Evolutionary conservation across 2,329 filamentous ascomycete species (phyloP).

Genomic region (Nemania diffusa): DNA sequence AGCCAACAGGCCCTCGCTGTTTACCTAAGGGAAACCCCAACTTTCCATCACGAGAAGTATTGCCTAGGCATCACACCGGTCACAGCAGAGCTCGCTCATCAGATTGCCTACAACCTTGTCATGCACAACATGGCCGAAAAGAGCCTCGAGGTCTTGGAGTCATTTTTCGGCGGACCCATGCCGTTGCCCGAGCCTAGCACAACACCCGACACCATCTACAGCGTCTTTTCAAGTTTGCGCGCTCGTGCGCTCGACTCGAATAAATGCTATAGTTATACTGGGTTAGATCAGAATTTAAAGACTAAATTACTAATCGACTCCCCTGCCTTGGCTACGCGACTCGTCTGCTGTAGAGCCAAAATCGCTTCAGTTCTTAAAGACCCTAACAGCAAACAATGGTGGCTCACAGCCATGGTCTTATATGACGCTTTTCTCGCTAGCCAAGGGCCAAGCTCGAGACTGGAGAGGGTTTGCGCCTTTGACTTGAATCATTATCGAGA

Average conservation of each 20-base stretch:
- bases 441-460: background rate
- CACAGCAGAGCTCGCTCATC: constrained; percentile 25
- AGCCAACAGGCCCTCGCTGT: constrained; percentile 23
- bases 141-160: constrained; percentile 23
- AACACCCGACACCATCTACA: constrained; percentile 23
- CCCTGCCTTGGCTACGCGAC: constrained; percentile 15
- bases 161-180: constrained; percentile 32
- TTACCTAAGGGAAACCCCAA: constrained; percentile 9
- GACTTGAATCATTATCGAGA: constrained; percentile 24
- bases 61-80: constrained; percentile 8
- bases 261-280: constrained; percentile 1
- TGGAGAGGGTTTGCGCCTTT: constrained; percentile 29
- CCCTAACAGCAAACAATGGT: constrained; percentile 22
- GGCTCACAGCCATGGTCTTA: constrained; percentile 28
- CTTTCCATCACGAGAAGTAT: constrained; percentile 12
- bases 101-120: constrained; percentile 15
- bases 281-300: constrained; percentile 5
- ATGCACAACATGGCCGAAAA: constrained; percentile 13
- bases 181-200: constrained; percentile 27
- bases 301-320: constrained; percentile 13
- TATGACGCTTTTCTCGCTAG: constrained; percentile 25
- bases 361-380: constrained; percentile 22
- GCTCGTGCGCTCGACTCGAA: background rate
- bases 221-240: constrained; percentile 3
- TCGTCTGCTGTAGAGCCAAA: constrained; percentile 32